Evolutionary conservation across 805 yeast genomes (phyloP).

Genomic region (Candida sakaeoensis): DNA sequence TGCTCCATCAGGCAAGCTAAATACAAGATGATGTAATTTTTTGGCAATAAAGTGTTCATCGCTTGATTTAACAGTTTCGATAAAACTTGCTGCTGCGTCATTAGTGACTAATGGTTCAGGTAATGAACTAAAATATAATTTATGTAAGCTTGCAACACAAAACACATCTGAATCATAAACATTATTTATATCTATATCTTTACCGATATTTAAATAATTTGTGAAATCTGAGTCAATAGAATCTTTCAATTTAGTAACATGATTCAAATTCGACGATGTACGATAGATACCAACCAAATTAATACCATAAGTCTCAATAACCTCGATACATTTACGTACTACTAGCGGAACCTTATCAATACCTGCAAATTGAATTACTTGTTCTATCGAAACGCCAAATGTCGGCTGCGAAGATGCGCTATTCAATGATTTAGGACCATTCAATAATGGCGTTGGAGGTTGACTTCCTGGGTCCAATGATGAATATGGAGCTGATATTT

Average conservation of each 20-base stretch:
- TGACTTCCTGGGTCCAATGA: constrained; percentile 28
- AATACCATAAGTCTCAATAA: constrained; percentile 80
- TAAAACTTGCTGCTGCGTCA: constrained; percentile 57
- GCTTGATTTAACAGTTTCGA: constrained; percentile 59
- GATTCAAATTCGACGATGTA: constrained; percentile 71
- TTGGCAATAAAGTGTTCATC: constrained; percentile 50
- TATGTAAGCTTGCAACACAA: constrained; percentile 82
- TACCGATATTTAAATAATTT: constrained; percentile 45
- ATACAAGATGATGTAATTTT: constrained; percentile 84
- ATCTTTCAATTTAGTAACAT: constrained; percentile 68
- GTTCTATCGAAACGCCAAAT: constrained; percentile 83
- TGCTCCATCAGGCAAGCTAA: constrained; percentile 89
- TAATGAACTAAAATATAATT: constrained; percentile 74
- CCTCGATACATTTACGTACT: constrained; percentile 83
- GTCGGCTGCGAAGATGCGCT: constrained; percentile 37
- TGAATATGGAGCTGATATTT: constrained; percentile 9
- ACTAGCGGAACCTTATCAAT: constrained; percentile 90
- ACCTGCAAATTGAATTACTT: constrained; percentile 67
- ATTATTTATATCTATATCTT: constrained; percentile 35
- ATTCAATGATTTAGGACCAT: constrained; percentile 31
- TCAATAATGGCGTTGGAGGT: constrained; percentile 28
- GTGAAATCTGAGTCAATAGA: constrained; percentile 75
- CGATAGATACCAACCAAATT: constrained; percentile 89
- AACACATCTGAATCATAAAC: constrained; percentile 78
- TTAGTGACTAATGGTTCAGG: constrained; percentile 83